Conservation (phyloP, 768 basidiomycete species). For the Tephrocybe sp. region DNA sequence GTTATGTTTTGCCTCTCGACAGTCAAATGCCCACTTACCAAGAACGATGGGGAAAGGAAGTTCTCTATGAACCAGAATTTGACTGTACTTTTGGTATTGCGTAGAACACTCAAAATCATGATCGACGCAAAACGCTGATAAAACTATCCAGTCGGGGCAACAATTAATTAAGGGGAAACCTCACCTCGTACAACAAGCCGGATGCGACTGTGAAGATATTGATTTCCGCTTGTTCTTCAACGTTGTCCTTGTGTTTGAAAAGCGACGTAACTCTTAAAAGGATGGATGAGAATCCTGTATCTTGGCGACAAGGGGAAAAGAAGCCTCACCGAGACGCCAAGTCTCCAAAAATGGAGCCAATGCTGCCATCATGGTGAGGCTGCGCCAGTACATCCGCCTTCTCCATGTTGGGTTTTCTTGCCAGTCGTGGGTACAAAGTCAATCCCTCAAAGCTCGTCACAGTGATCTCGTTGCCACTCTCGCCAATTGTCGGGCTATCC, state of each 20-base stretch:
- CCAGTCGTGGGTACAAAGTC: constrained; percentile 81
- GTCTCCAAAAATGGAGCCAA: constrained; percentile 42
- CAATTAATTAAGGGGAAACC: constrained; percentile 7
- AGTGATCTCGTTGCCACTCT: constrained; percentile 71
- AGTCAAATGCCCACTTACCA: constrained; percentile 48
- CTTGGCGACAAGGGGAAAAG: not conserved
- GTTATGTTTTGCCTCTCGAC: not conserved
- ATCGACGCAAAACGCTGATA: constrained; percentile 91
- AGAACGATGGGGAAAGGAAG: constrained; percentile 95
- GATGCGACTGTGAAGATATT: constrained; percentile 99
- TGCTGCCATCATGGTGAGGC: constrained; percentile 25
- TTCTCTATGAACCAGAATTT: constrained; percentile 99
- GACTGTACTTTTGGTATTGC: constrained; percentile 90
- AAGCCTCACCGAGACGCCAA: constrained; percentile 49
- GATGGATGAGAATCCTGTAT: not conserved
- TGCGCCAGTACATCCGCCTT: constrained; percentile 72
- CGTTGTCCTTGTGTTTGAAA: constrained; percentile 33
- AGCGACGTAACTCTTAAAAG: constrained; percentile 42
- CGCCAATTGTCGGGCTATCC: constrained; percentile 70
- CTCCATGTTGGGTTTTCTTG: constrained; percentile 74
- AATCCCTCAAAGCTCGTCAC: constrained; percentile 89
- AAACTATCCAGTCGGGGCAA: constrained; percentile 5
- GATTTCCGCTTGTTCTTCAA: constrained; percentile 75
- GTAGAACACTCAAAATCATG: constrained; percentile 95
- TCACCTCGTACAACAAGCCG: constrained; percentile 91